Base-by-base conservation (phyloP, 495 filamentous ascomycete species). In the Hypoxylon rickii region DNA sequence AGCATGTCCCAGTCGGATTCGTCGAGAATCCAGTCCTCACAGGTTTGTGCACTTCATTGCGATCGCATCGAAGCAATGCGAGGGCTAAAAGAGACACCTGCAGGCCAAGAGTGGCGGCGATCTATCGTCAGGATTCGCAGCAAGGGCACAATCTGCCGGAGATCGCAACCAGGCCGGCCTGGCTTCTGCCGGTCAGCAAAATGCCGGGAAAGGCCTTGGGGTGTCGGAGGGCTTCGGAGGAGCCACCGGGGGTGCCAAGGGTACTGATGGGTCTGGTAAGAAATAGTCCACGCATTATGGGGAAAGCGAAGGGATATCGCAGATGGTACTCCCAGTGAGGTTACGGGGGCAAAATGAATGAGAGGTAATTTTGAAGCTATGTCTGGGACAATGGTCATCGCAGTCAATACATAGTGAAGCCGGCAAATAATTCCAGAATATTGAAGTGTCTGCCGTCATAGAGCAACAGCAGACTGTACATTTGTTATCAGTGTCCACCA, bases 81-180 rank as follows among this genome's bases (percentile, higher is more conserved):
- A 3, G 18, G 7, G 22, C 51, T 58, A 7, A 58, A 7, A 1
- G 21, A 17, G 24, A 20, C 12, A 10, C 20, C 7, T 19, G 11
- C 29, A 68, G 65, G 59, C 48, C 3, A 58, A 21, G 2, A 24
- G 24, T 18, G 63, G 60, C 17, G 15, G 49, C 20, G 55, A 64
- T 29, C 61, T 55, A 55, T 51, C 55, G 0, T 58, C 63, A 10
- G 51, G 58, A 5, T 61, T 66, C 12, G 40, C 65, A 5, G 42
- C 65, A 19, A 40, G 51, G 17, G 55, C 58, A 1, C 51, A 66
- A 19, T 13, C 37, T 1, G 50, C 51, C n/a, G 65, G 44, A 0
- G 58, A 55, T 20, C 49, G 42, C 7, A 58, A 68, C 26, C 42
- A 17, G 18, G 48, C 48, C 10, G 49, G 37, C 12, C 39, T 22